Conservation (phyloP, 306 rosid species). For the Vicia faba region DNA sequence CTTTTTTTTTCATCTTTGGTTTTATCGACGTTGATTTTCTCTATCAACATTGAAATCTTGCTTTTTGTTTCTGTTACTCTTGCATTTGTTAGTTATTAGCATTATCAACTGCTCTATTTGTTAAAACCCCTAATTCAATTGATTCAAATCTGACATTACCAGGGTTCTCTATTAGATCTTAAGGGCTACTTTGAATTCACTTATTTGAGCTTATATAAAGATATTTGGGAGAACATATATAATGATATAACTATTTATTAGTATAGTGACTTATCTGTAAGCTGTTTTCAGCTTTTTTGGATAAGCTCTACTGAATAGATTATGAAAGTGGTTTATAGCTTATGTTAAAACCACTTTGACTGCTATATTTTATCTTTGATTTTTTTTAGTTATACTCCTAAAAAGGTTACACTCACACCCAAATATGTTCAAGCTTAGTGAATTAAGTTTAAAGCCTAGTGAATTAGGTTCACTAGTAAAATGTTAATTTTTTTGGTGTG, state of each 20-base stretch:
- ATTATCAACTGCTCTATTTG: neutral
- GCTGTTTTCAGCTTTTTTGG: neutral
- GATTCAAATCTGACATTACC: neutral
- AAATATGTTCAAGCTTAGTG: too few species aligned
- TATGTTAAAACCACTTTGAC: too few species aligned
- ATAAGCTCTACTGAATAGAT: neutral
- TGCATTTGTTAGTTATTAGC: neutral
- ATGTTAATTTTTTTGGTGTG: too few species aligned
- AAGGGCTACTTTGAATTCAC: neutral
- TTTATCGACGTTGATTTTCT: neutral
- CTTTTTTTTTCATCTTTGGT: neutral
- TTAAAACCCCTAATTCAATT: neutral
- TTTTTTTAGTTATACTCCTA: too few species aligned
- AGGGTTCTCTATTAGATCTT: neutral
- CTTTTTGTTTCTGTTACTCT: constrained; percentile 4
- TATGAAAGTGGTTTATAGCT: neutral
- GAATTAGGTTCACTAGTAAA: too few species aligned
- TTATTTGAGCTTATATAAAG: neutral
- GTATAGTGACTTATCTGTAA: too few species aligned
- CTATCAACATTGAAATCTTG: constrained; percentile 32
- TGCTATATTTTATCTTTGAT: too few species aligned
- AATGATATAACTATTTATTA: neutral
- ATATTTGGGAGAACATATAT: neutral
- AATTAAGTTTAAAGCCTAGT: too few species aligned
- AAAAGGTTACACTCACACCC: too few species aligned